Conservation (phyloP, 345 rosid species). For the Lagerstroemia speciosa region DNA sequence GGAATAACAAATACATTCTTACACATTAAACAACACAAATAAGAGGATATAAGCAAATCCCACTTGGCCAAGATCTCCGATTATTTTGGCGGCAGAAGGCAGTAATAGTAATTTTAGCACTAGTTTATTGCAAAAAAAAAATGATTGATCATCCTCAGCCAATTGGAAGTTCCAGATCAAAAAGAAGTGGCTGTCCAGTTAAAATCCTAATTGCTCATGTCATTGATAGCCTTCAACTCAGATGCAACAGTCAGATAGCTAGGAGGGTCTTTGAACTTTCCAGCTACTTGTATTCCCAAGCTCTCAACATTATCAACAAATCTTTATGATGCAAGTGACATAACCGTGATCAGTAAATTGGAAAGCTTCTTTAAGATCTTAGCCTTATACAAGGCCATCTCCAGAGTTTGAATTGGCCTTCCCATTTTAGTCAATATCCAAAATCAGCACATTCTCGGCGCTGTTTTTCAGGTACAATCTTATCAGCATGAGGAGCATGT, state of each 20-base stretch:
- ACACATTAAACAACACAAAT: background rate
- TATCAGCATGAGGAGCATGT: conserved; percentile 24
- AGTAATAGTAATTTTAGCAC: background rate
- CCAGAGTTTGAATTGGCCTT: too few species aligned
- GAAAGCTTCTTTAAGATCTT: background rate
- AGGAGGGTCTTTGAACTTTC: background rate
- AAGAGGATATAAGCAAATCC: background rate
- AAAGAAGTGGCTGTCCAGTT: background rate
- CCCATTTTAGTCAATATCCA: too few species aligned
- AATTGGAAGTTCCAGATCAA: background rate
- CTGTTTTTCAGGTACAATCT: conserved; percentile 32
- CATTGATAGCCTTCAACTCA: background rate
- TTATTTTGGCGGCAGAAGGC: background rate
- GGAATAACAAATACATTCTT: too few species aligned
- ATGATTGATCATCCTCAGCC: background rate
- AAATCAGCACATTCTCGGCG: too few species aligned
- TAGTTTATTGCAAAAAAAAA: background rate
- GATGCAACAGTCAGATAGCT: background rate
- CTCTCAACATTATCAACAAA: background rate
- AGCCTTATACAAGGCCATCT: too few species aligned
- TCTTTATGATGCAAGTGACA: background rate
- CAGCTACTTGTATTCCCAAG: background rate
- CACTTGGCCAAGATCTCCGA: background rate
- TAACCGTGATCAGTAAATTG: background rate
- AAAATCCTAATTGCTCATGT: background rate